Evolutionary conservation across 208 protist genomes (phyloP), one percentile per base, ranked within the genome.

Genomic region (Wallacemonas collosoma): DNA sequence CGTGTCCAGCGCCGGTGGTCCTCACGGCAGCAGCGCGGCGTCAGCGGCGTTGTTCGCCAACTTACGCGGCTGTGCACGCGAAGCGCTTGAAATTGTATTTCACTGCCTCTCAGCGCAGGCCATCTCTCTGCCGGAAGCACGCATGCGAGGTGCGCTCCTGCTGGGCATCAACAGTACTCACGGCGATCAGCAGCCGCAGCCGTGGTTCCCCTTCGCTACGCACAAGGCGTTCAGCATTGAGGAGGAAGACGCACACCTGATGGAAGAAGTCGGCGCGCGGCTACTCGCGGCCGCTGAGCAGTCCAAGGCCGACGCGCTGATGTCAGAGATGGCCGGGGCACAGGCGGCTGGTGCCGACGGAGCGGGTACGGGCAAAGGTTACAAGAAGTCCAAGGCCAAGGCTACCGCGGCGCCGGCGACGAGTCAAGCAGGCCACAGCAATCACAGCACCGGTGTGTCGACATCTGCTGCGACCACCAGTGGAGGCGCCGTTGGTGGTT

Each of bases 81-180:
- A 69, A 48, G 64, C 64, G 64, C 64, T 69, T 5, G 64, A 69
- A 40, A 69, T 69, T 44, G 11, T 69, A 35, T 58, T 54, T 17
- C 50, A 69, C 50, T 57, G 64, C 43, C 50, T 65, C 60, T 45
- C 60, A 6, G 60, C 60, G 36, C 60, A 65, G 43, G 60, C 60
- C 60, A 35, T 65, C n/a, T 8, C 60, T 5, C 38, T 69, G 48
- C 35, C 39, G 6, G 50, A 58, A 5, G 26, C 64, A 3, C 6
- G 26, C 15, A 14, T 55, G 36, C 45, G 64, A 5, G 64, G 50
- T 0, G 45, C 64, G 14, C 50, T 58, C n/a, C 64, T 50, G 45
- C 45, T 50, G 8, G 45, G 45, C 12, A 50, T 12, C 45, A 50
- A 12, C 45, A 6, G 45, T 50, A 6, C 45, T 12, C 8, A 14